Evolutionary conservation across 2,329 filamentous ascomycete genomes (phyloP), one percentile per base, ranked within the genome.

Genomic region (Sporothrix brasiliensis): DNA sequence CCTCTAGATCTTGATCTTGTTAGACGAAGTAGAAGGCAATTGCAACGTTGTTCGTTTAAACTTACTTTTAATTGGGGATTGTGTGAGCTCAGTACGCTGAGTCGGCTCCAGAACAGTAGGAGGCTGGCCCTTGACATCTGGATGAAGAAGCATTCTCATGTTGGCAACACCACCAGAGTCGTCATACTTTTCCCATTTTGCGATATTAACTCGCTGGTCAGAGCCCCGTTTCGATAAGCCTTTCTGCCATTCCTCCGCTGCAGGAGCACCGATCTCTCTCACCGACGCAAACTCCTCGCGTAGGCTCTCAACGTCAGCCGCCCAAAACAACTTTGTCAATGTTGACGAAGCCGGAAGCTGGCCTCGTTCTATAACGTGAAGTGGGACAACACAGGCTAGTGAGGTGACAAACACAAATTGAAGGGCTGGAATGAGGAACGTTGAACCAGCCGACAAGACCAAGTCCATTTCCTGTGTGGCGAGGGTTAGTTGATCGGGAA

Each of bases 181-280:
- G 73, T 89, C 88, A 88, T 91, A 94, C 75, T 88, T 90, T 77
- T 93, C 92, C 89, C 91, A 94, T 66, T 90, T 87, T 39, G 87
- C 84, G 41, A 87, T 84, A 76, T 91, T 88, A 13, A 82, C 83
- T 74, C 88, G 85, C 65, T 83, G 80, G 71, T 87, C 83, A 74
- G 86, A 87, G 11, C 91, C 90, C 71, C 87, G 84, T 39, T 81
- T 81, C 56, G 88, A 86, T 3, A 95, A 84, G 11, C 92, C 92
- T 79, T 94, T 94, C 41, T 89, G 83, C 92, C 92, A 95, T 78
- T 94, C 92, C 74, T 92, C 90, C 4, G 86, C 85, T 13, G 89
- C 87, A 54, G 89, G 89, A 58, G 84, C 75, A n/a, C 92, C 91
- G 74, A 92, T 84, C n/a, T 82, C 79, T 74, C 87, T 87, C 69